These are phyloP conservation scores for Pseudopithomyces chartarum DNA, from an alignment of 2,329 filamentous ascomycete species.

Conservation along the genomic window DNA sequence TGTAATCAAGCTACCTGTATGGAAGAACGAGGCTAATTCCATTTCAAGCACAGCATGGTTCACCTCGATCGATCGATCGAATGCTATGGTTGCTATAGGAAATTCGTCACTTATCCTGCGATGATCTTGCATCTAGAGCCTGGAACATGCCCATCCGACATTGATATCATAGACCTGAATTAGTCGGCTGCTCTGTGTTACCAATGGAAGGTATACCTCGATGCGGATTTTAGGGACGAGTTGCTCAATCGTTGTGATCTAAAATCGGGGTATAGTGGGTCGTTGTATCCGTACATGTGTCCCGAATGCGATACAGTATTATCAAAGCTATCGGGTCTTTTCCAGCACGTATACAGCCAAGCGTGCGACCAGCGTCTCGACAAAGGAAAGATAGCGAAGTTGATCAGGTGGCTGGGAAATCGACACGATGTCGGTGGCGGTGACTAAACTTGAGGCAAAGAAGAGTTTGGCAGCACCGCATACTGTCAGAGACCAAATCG, in stretches of 20 bases:
- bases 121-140: conserved; percentile 17
- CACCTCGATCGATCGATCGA: conserved; percentile 13
- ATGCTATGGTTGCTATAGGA: conserved; percentile 10
- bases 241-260: conserved; percentile 5
- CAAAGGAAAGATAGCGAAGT: conserved; percentile 15
- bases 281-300: conserved; percentile 4
- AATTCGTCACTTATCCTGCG: conserved; percentile 16
- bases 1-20: conserved; percentile 10
- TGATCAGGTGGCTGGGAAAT: conserved; percentile 14
- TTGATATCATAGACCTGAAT: conserved; percentile 17
- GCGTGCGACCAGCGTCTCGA: conserved; percentile 13
- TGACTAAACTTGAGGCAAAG: conserved; percentile 2
- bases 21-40: conserved; percentile 5
- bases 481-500: no score
- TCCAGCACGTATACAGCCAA: conserved; percentile 16
- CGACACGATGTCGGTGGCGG: conserved; percentile 6
- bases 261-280: background rate
- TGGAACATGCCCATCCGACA: conserved; percentile 4
- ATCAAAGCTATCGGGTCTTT: conserved; percentile 14
- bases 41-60: conserved; percentile 16
- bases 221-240: conserved; percentile 3
- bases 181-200: background rate
- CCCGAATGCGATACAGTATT: conserved; percentile 8
- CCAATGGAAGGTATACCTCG: background rate
- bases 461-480: no score